A percentile compares a stretch with the other conserved stretches of the same genome.
These are phyloP conservation scores for Lavandula angustifolia DNA, from an alignment of 257 asterid genomes.

Conservation along the genomic window DNA sequence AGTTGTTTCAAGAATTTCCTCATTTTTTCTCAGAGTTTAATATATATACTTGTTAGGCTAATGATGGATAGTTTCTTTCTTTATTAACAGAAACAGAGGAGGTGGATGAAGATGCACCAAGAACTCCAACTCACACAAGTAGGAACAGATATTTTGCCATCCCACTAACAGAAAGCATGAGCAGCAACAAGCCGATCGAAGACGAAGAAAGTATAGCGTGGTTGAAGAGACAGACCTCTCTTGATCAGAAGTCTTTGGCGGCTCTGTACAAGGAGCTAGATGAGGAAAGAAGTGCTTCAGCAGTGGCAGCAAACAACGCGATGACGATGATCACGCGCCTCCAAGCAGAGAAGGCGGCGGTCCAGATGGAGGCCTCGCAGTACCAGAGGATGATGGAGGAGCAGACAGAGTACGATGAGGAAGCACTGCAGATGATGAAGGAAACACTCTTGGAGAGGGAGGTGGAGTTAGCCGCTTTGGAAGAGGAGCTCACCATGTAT, in stretches of 20 bases:
- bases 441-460: conserved; percentile 63
- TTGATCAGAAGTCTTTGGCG: conserved; percentile 54
- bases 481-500: conserved; percentile 57
- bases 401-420: conserved; percentile 82
- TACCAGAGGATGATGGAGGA: conserved; percentile 95
- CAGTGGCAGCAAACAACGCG: conserved; percentile 86
- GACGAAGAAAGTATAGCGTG: conserved; percentile 35
- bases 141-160: conserved; percentile 63
- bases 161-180: conserved; percentile 47
- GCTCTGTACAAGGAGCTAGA: conserved; percentile 79
- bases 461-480: conserved; percentile 59
- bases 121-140: conserved; percentile 48
- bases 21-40: not conserved
- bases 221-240: conserved; percentile 50
- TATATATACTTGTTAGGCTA: no score
- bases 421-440: conserved; percentile 70
- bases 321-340: conserved; percentile 94
- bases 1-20: not conserved
- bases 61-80: conserved; percentile 13
- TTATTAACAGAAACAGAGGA: conserved; percentile 51
- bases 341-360: conserved; percentile 82
- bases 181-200: conserved; percentile 35
- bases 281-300: conserved; percentile 91
- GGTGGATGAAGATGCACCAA: conserved; percentile 39
- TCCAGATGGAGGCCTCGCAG: conserved; percentile 88